Percentiles rank a stretch among this genome's conserved stretches.
Evolutionary conservation across 2,329 filamentous ascomycete species (phyloP).

Genomic region (Xylaria polymorpha): DNA sequence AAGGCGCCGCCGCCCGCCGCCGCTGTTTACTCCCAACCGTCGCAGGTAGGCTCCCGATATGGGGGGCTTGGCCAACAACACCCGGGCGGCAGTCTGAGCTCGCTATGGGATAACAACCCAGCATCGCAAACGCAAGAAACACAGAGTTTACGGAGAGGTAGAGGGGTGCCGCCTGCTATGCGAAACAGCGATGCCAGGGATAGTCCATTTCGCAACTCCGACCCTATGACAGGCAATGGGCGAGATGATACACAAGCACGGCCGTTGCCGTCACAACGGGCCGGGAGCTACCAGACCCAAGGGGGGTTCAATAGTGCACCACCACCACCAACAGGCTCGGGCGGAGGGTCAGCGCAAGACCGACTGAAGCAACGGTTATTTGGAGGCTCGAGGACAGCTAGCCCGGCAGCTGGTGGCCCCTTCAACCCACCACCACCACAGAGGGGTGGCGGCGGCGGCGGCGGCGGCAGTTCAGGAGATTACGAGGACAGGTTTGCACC

Average conservation of each 20-base stretch:
- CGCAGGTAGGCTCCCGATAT: conserved; percentile 65
- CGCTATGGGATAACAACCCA: conserved; percentile 66
- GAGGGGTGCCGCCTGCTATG: conserved; percentile 52
- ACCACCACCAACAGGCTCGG: conserved; percentile 51
- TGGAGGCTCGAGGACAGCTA: conserved; percentile 69
- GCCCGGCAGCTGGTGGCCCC: conserved; percentile 61
- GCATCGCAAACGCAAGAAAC: conserved; percentile 53
- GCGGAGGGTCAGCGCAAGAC: conserved; percentile 77
- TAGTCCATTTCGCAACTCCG: conserved; percentile 52
- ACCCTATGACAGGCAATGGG: conserved; percentile 46
- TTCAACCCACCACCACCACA: conserved; percentile 59
- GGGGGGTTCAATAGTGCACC: conserved; percentile 51
- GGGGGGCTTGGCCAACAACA: conserved; percentile 57
- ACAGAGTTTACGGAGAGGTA: conserved; percentile 60
- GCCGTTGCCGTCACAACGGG: conserved; percentile 77
- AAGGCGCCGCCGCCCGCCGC: conserved; percentile 72
- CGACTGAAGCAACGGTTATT: conserved; percentile 83
- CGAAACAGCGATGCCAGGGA: conserved; percentile 48
- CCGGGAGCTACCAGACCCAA: conserved; percentile 76
- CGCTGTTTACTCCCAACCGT: conserved; percentile 64
- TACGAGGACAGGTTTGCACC: conserved; percentile 62
- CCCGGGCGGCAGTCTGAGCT: conserved; percentile 60
- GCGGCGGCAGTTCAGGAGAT: conserved; percentile 48
- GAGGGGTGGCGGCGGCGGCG: conserved; percentile 43
- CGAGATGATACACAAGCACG: conserved; percentile 60